These are phyloP conservation scores for Tephrocybe sp. DNA, from an alignment of 768 basidiomycete species.

Conservation along the genomic window DNA sequence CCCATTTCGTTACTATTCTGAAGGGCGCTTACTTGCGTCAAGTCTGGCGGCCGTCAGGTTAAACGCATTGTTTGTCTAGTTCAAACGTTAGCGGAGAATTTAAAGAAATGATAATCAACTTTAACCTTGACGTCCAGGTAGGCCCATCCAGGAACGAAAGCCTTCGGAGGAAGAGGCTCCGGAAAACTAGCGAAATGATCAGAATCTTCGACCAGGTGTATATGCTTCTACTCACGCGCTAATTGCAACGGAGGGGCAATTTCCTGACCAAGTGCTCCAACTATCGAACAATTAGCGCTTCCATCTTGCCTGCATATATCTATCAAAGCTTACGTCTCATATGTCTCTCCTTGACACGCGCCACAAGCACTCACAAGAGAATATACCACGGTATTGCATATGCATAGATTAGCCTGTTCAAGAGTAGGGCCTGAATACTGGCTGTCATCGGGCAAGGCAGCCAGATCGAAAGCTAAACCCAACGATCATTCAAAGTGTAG, in stretches of 20 bases:
- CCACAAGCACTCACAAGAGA: conserved; percentile 56
- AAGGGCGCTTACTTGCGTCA: conserved; percentile 27
- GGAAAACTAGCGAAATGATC: conserved; percentile 36
- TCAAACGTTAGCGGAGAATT: not conserved
- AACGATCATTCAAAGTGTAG: no score
- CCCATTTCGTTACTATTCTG: not conserved
- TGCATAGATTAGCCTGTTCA: conserved; percentile 37
- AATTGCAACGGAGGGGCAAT: conserved; percentile 39
- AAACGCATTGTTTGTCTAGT: conserved; percentile 35
- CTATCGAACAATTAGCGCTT: conserved; percentile 24
- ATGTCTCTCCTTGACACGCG: conserved; percentile 46
- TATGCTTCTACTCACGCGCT: conserved; percentile 19
- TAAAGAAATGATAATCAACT: not conserved
- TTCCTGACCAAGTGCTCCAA: conserved; percentile 50
- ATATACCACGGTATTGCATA: conserved; percentile 57
- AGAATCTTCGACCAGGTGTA: not conserved
- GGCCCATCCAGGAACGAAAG: conserved; percentile 60
- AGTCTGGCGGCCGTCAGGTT: conserved; percentile 35
- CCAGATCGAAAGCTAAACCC: conserved; percentile 28
- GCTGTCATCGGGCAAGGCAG: conserved; percentile 24
- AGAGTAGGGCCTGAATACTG: conserved; percentile 40
- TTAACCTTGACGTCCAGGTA: conserved; percentile 50
- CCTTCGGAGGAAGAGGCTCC: conserved; percentile 40
- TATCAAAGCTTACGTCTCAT: conserved; percentile 29
- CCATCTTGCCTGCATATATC: conserved; percentile 1